Evolutionary conservation across 257 asterid species (phyloP).

Genomic region (Coffea canephora): DNA sequence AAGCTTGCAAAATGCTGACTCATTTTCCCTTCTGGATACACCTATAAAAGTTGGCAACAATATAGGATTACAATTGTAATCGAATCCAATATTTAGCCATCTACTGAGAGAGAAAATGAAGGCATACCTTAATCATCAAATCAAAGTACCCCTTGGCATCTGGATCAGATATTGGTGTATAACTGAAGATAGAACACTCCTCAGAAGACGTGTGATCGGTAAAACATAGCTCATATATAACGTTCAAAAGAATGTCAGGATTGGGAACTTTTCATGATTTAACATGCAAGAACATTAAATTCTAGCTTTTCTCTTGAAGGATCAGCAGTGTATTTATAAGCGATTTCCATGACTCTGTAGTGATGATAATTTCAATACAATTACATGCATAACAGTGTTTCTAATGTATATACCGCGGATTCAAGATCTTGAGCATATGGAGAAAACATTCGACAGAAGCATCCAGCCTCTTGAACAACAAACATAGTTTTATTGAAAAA

Average conservation of each 20-base stretch:
- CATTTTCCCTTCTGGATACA: constrained; percentile 98
- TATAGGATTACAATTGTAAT: constrained; percentile 12
- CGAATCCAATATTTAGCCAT: constrained; percentile 12
- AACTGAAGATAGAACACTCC: constrained; percentile 51
- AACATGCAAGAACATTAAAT: neutral
- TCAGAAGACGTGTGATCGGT: constrained; percentile 20
- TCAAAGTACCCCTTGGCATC: constrained; percentile 82
- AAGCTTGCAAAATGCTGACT: constrained; percentile 93
- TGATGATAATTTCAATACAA: neutral
- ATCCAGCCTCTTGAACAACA: neutral
- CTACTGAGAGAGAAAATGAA: neutral
- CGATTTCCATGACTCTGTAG: neutral
- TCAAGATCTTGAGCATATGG: neutral
- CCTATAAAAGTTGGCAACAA: constrained; percentile 41
- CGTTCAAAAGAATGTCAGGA: neutral
- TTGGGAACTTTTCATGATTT: neutral
- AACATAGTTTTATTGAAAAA: neutral
- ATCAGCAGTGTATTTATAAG: neutral
- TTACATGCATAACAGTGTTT: neutral
- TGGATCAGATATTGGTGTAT: constrained; percentile 96
- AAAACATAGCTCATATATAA: neutral
- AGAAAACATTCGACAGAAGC: neutral
- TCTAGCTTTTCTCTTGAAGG: neutral
- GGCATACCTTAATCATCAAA: constrained; percentile 80
- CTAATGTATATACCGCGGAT: neutral